Base-by-base conservation (phyloP, 768 basidiomycete genomes). In the Suillus discolor region DNA sequence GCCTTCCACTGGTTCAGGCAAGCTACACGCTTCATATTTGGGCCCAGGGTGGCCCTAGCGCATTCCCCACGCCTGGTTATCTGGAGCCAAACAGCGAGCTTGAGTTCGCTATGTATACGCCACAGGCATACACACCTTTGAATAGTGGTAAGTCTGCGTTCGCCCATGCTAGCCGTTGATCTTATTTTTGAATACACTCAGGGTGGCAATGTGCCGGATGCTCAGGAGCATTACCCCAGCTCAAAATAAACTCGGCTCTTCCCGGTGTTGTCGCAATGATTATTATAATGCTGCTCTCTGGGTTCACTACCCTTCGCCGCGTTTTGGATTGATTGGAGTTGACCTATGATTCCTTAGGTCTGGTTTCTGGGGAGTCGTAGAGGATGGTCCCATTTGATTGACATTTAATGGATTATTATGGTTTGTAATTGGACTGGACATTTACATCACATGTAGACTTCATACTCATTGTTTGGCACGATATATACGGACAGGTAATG, bases 91-190 rank as follows among this genome's bases (percentile, higher is more conserved):
- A 89, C 72, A 78, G 78, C 36, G 76, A 81, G 4, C 79, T 88
- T 57, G 74, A 77, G 68, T 91, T 91, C 73, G 87, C 87, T 42
- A 71, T 91, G 68, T 91, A 91, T 73, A 82, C 82, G 31, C 89
- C 89, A 12, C 81, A 81, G 67, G 15, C 78, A 6, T 88, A 89
- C 71, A 87, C 84, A 5, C 83, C 85, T 9, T 72, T 88, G n/a
- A 66, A 79, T 13, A 81, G 85, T 78, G 77, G 81, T 77, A 38
- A 59, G 74, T 62, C 47, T 13, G 63, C 16, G 25, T 66, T 16
- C 13, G 45, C 15, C 45, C 7, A 36, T 16, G 23, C 51, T 28
- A 60, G 6, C 15, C 2, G 60, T 34, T 13, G 8, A 9, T 66
- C 49, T 23, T 8, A 38, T 28, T 31, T 7, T 61, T 62, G 39